A percentile compares a stretch with the other conserved stretches of the same genome.
Evolutionary conservation across 805 yeast genomes (phyloP).

Genomic region (Yarrowia sp.): DNA sequence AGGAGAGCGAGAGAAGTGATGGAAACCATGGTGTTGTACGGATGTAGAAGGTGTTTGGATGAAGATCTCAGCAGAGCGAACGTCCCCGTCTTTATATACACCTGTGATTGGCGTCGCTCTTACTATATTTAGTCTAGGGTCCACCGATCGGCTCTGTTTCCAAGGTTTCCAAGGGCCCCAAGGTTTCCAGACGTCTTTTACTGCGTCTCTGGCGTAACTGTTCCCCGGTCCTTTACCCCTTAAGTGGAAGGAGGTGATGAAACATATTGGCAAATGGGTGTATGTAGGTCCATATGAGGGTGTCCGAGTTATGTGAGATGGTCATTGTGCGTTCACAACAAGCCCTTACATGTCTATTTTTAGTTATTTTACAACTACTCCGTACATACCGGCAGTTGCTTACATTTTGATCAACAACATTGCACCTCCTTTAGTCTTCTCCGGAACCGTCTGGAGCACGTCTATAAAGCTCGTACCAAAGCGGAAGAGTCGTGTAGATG

Average conservation of each 20-base stretch:
- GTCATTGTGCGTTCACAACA: not conserved
- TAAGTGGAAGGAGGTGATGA: constrained; percentile 1
- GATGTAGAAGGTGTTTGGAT: not conserved
- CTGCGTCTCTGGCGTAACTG: constrained; percentile 2
- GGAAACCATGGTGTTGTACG: constrained; percentile 14
- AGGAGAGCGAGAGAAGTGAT: constrained; percentile 12
- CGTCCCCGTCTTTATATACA: not conserved
- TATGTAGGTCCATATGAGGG: no score
- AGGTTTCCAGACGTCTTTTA: not conserved
- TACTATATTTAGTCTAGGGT: not conserved
- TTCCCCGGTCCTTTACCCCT: constrained; percentile 25
- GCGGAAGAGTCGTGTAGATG: not conserved
- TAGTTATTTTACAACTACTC: no score
- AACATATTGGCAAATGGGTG: not conserved
- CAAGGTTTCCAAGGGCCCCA: constrained; percentile 15
- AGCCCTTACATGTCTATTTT: no score
- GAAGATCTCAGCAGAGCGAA: not conserved
- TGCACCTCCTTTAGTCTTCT: not conserved
- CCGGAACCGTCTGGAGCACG: no score
- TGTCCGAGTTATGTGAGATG: not conserved
- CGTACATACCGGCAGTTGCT: no score
- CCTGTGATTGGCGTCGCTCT: not conserved
- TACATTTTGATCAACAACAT: no score
- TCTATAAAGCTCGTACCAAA: not conserved
- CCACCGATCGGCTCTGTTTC: not conserved